Conservation (phyloP, 2,329 filamentous ascomycete species). For the Pseudogymnoascus sp. region DNA sequence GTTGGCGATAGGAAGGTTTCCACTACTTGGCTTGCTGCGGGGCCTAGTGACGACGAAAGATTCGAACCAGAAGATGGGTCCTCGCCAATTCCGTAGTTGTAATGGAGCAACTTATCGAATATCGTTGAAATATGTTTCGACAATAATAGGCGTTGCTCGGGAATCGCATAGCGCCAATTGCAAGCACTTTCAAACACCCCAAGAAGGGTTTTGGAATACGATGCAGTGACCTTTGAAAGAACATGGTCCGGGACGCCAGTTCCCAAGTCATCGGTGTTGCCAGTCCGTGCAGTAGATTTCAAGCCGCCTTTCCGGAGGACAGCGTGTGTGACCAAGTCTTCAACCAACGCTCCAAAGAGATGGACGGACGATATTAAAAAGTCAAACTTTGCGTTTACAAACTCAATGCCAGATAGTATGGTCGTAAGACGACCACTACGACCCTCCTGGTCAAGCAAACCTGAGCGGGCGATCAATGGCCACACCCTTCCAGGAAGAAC, state of each 20-base stretch:
- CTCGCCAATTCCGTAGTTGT: slow-evolving; percentile 68
- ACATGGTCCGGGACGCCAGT: slow-evolving; percentile 71
- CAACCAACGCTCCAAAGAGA: slow-evolving; percentile 66
- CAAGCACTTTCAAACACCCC: slow-evolving; percentile 80
- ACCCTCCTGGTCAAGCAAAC: slow-evolving; percentile 67
- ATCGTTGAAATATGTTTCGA: slow-evolving; percentile 58
- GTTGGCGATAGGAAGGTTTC: slow-evolving; percentile 67
- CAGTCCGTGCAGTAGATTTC: slow-evolving; percentile 40
- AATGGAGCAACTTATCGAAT: slow-evolving; percentile 63
- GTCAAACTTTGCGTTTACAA: slow-evolving; percentile 65
- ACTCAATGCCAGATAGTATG: slow-evolving; percentile 74
- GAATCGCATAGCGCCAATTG: slow-evolving; percentile 72
- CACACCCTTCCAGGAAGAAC: slow-evolving; percentile 77
- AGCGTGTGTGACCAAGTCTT: slow-evolving; percentile 63
- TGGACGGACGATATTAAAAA: slow-evolving; percentile 67
- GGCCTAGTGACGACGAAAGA: slow-evolving; percentile 44
- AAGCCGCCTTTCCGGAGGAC: slow-evolving; percentile 54
- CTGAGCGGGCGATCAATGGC: slow-evolving; percentile 78
- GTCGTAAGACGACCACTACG: slow-evolving; percentile 67
- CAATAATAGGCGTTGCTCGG: slow-evolving; percentile 60
- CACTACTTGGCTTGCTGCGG: slow-evolving; percentile 67
- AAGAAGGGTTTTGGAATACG: slow-evolving; percentile 66
- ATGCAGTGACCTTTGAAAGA: slow-evolving; percentile 60
- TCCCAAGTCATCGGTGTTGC: slow-evolving; percentile 45
- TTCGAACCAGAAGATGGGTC: slow-evolving; percentile 35